Base-by-base conservation (phyloP, 352 stramenopile genomes). In the Phytophthora cryptogea region DNA sequence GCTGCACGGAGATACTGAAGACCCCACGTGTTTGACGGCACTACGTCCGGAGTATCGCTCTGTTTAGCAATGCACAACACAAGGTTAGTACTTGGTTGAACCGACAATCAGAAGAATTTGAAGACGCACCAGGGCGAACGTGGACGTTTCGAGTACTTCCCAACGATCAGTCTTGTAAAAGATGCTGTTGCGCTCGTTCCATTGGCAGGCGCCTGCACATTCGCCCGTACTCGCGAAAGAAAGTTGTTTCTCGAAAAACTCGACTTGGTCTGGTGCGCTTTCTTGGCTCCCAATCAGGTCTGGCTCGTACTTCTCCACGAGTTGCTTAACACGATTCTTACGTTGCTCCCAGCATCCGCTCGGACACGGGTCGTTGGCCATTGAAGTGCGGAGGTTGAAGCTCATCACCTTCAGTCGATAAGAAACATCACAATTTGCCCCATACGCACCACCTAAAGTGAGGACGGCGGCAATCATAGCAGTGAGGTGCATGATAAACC, bases 211-310 rank as follows among this genome's bases (percentile, higher is more conserved):
- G 37, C 79, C 81, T 0, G 80, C 77, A 50, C 83, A 92, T 14
- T 90, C 76, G 20, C 83, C 83, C 10, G 78, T 69, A 23, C 57
- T 67, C 2, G 57, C 45, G 52, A 84, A 87, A 36, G 41, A 46
- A 51, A 90, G 73, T 1, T 73, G 43, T 11, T 61, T 42, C 48
- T 74, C 9, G 41, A 90, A 86, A 59, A 76, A 88, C 27, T 52
- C 20, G 33, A 74, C 84, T 60, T 90, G 81, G 30, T 84, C 68
- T 0, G 79, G 75, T 4, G 81, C 75, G 17, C 65, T 69, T 54
- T 90, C 81, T 59, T 90, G 81, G 0, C 68, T 87, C 17, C 79
- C 82, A 36, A 91, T 85, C 33, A 91, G 72, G 61, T 89, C 79
- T 2, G 82, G 79, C 32, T 67, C 5, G 69, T 89, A 81, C 14